phyloP scores from a whole-genome alignment of 2,329 filamentous ascomycete species.

The Pseudogymnoascus sp. region DNA sequence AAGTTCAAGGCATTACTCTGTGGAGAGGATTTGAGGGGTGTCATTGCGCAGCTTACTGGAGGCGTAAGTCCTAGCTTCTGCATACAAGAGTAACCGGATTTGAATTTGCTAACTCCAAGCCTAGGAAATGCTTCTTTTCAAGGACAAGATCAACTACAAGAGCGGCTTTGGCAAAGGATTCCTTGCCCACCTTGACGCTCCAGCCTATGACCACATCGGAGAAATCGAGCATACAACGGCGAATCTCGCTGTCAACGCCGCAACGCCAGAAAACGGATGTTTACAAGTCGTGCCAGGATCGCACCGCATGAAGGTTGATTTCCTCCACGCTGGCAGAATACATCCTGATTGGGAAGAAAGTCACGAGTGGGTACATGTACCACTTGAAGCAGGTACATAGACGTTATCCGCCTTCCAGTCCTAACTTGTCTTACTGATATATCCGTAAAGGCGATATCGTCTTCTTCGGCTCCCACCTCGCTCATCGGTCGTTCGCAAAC shows the following conservation, averaged over 20 bases:
- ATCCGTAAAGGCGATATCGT: conserved; percentile 23
- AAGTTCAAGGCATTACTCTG: conserved; percentile 25
- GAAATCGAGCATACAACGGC: conserved; percentile 28
- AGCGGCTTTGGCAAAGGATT: conserved; percentile 28
- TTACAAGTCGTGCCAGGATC: conserved; percentile 28
- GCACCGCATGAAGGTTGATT: conserved; percentile 26
- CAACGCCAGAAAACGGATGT: conserved; percentile 28
- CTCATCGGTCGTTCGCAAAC: conserved; percentile 25
- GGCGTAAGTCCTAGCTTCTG: conserved; percentile 19
- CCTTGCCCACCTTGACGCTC: conserved; percentile 27
- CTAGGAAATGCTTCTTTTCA: conserved; percentile 30
- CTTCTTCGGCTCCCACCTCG: conserved; percentile 28
- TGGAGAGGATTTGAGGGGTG: conserved; percentile 22
- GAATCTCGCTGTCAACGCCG: conserved; percentile 27
- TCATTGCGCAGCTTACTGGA: conserved; percentile 24
- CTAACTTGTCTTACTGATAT: background rate
- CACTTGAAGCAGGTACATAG: conserved; percentile 18
- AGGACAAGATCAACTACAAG: conserved; percentile 32
- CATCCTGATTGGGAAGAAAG: conserved; percentile 23
- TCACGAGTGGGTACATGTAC: conserved; percentile 26
- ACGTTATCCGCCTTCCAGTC: background rate
- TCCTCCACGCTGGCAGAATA: conserved; percentile 26
- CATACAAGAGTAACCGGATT: background rate
- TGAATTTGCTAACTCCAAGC: background rate
- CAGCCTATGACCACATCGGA: conserved; percentile 29